A percentile compares a stretch with the other conserved stretches of the same genome.
Conservation (phyloP, 108 stramenopile genomes). For the Skeletonema menzelii region DNA sequence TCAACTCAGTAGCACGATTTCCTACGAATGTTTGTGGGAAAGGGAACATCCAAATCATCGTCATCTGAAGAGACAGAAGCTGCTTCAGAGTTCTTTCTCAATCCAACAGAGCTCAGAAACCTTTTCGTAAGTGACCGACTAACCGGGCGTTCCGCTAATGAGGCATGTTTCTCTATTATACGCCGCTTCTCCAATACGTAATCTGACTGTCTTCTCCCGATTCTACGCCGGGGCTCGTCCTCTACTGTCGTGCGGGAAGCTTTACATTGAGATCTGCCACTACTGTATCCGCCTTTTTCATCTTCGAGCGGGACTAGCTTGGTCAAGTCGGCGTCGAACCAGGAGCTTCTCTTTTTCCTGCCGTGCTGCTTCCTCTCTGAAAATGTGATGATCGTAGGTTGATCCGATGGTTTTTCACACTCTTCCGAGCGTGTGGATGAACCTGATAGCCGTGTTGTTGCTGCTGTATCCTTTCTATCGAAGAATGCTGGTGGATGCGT, state of each 20-base stretch:
- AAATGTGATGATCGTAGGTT: background rate
- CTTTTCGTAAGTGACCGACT: background rate
- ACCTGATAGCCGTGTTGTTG: background rate
- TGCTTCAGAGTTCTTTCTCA: background rate
- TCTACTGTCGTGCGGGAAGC: background rate
- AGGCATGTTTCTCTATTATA: background rate
- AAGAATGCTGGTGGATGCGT: background rate
- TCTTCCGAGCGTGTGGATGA: background rate
- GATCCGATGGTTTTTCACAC: background rate
- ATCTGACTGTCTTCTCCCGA: background rate
- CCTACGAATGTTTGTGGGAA: background rate
- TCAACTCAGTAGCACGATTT: background rate
- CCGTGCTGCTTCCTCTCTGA: background rate
- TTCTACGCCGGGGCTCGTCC: background rate
- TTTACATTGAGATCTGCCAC: background rate
- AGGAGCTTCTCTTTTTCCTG: background rate
- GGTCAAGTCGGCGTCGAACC: background rate
- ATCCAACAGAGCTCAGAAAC: background rate
- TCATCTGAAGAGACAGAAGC: background rate
- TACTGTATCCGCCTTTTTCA: background rate
- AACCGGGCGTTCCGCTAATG: background rate
- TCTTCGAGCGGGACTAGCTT: background rate
- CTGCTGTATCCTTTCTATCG: background rate
- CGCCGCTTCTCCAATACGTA: background rate
- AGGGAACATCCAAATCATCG: background rate